phyloP scores from a whole-genome alignment of 2,329 filamentous ascomycete species.

The Aspergillus carbonarius region DNA sequence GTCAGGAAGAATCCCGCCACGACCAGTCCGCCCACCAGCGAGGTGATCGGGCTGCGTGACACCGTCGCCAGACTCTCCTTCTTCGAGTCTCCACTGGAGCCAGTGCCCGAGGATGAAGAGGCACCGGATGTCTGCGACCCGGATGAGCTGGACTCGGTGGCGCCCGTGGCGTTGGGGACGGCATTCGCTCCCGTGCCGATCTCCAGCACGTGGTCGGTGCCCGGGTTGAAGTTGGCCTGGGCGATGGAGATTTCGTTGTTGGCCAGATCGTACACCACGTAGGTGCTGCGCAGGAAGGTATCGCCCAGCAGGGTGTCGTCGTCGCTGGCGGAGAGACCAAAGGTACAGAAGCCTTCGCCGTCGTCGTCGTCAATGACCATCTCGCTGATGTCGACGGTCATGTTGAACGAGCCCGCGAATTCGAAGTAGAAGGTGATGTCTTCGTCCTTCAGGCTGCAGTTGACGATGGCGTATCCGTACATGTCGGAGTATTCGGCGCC shows the following conservation, averaged over 20 bases:
- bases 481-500: constrained; percentile 55
- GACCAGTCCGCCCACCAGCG: neutral
- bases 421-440: constrained; percentile 53
- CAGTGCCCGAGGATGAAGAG: neutral
- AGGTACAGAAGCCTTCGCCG: constrained; percentile 56
- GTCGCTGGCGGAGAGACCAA: constrained; percentile 59
- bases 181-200: constrained; percentile 49
- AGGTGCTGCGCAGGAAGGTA: constrained; percentile 72
- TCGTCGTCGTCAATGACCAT: constrained; percentile 62
- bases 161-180: constrained; percentile 51
- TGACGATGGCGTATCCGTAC: constrained; percentile 52
- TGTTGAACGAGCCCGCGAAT: constrained; percentile 51
- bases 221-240: constrained; percentile 63
- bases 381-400: constrained; percentile 56
- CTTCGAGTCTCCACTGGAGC: neutral
- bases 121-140: neutral
- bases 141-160: neutral
- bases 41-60: neutral
- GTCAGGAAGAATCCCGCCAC: neutral
- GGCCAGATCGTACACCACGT: constrained; percentile 71
- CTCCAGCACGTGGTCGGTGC: constrained; percentile 49
- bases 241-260: constrained; percentile 72
- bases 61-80: neutral
- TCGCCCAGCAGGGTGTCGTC: constrained; percentile 66
- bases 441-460: constrained; percentile 50